Conservation (phyloP, 192 early-diverging fungal species). For the Coemansia sp. region DNA sequence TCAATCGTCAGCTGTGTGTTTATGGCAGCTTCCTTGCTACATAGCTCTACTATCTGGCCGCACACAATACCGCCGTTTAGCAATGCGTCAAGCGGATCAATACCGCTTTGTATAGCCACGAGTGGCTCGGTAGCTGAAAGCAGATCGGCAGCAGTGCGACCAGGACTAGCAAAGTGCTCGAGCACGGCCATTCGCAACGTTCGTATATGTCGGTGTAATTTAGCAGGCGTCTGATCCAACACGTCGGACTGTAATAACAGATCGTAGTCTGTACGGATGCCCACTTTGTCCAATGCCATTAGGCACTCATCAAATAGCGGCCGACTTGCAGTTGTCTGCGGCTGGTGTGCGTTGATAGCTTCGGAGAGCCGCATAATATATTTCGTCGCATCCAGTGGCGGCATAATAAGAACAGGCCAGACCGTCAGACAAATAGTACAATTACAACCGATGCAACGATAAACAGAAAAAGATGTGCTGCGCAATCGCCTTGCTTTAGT, state of each 20-base stretch:
- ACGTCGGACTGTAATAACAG: conserved; percentile 35
- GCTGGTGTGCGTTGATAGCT: not conserved
- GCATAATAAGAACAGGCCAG: conserved; percentile 13
- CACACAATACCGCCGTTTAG: conserved; percentile 19
- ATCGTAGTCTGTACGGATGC: conserved; percentile 41
- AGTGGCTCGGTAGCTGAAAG: not conserved
- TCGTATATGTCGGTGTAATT: conserved; percentile 25
- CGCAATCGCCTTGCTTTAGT: not conserved
- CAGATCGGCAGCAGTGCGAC: conserved; percentile 20
- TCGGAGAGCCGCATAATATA: conserved; percentile 18
- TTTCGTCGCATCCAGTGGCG: conserved; percentile 17
- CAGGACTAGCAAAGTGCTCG: conserved; percentile 26
- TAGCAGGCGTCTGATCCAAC: conserved; percentile 17
- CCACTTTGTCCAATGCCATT: conserved; percentile 20
- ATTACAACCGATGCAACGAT: not conserved
- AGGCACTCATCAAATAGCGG: conserved; percentile 14
- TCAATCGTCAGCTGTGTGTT: conserved; percentile 26
- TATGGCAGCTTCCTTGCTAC: conserved; percentile 9
- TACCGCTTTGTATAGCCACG: conserved; percentile 16
- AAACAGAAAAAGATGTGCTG: not conserved
- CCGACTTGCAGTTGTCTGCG: not conserved
- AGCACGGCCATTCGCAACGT: conserved; percentile 32
- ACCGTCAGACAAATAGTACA: not conserved
- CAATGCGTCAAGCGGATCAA: conserved; percentile 21
- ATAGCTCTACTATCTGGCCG: conserved; percentile 31